These are phyloP conservation scores for Lathyrus tuberosus DNA, from an alignment of 306 rosid genomes.

Conservation along the genomic window DNA sequence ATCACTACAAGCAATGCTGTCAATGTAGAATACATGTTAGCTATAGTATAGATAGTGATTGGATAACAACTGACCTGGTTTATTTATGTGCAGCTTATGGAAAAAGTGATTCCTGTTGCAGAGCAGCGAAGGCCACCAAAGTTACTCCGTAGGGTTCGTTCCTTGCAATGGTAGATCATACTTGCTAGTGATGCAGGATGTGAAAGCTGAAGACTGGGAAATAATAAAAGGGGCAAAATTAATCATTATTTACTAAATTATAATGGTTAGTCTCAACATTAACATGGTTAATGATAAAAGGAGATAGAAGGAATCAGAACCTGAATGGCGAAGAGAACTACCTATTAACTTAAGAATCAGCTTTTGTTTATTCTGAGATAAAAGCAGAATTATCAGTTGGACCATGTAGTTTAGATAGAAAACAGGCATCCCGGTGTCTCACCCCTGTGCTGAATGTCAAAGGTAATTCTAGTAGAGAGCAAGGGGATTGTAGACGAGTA, in stretches of 20 bases:
- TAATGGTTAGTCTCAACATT: slow-evolving; percentile 31
- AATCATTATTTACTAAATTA: slow-evolving; percentile 24
- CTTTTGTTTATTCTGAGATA: slow-evolving; percentile 34
- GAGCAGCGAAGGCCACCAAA: slow-evolving; percentile 75
- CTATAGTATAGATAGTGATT: slow-evolving; percentile 1
- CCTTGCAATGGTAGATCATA: slow-evolving; percentile 69
- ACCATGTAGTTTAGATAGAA: slow-evolving; percentile 44
- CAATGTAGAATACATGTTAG: slow-evolving; percentile 20
- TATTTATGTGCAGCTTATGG: slow-evolving; percentile 73
- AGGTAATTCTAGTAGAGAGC: slow-evolving; percentile 33
- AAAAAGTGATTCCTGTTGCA: slow-evolving; percentile 68
- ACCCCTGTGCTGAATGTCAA: slow-evolving; percentile 38
- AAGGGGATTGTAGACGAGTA: slow-evolving; percentile 37
- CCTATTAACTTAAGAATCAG: slow-evolving; percentile 36
- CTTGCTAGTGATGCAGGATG: slow-evolving; percentile 36
- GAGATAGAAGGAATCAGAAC: slow-evolving; percentile 41
- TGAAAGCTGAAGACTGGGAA: slow-evolving; percentile 29
- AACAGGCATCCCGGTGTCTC: slow-evolving; percentile 41
- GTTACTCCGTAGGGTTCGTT: slow-evolving; percentile 63
- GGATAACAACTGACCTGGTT: slow-evolving; percentile 28
- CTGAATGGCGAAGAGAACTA: slow-evolving; percentile 38
- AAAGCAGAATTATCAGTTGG: slow-evolving; percentile 41
- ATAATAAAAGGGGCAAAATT: slow-evolving; percentile 24
- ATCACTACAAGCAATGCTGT: background rate
- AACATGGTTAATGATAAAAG: slow-evolving; percentile 23